phyloP scores from a whole-genome alignment of 2,329 filamentous ascomycete species.

The Neonectria punicea region DNA sequence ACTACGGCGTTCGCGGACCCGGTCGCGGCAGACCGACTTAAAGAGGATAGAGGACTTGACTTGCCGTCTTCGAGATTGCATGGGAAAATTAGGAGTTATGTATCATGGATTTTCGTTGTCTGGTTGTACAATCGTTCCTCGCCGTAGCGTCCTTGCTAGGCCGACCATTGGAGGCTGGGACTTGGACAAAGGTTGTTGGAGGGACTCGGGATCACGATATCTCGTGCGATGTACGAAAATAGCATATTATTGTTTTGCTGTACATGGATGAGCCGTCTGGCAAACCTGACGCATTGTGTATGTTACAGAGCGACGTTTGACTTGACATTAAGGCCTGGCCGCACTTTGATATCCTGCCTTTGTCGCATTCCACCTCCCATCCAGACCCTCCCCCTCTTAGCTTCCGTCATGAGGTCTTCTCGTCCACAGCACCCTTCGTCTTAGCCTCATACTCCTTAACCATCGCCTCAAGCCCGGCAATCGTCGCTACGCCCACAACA shows the following conservation, averaged over 20 bases:
- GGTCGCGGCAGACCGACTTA: background rate
- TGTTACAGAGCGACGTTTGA: background rate
- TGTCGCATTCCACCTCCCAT: background rate
- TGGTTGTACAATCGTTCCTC: background rate
- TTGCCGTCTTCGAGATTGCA: slow-evolving; percentile 16
- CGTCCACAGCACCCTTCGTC: slow-evolving; percentile 26
- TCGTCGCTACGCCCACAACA: slow-evolving; percentile 41
- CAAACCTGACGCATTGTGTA: too few relatives aligned
- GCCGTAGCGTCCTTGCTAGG: background rate
- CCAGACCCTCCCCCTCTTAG: too few relatives aligned
- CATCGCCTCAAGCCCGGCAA: slow-evolving; percentile 52
- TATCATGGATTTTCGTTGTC: slow-evolving; percentile 2
- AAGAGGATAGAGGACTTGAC: slow-evolving; percentile 3
- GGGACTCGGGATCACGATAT: background rate
- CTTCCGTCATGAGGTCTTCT: slow-evolving; percentile 33
- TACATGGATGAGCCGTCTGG: slow-evolving; percentile 4
- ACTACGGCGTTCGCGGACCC: slow-evolving; percentile 15
- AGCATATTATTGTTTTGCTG: slow-evolving; percentile 11
- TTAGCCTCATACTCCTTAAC: slow-evolving; percentile 49
- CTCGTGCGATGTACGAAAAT: slow-evolving; percentile 9
- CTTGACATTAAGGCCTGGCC: background rate
- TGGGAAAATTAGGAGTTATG: slow-evolving; percentile 10
- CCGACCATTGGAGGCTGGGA: background rate
- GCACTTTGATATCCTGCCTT: background rate
- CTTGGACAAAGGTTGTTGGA: background rate